Conservation (phyloP, 1,139 yeast genomes). For the Blastobotrys persicus region DNA sequence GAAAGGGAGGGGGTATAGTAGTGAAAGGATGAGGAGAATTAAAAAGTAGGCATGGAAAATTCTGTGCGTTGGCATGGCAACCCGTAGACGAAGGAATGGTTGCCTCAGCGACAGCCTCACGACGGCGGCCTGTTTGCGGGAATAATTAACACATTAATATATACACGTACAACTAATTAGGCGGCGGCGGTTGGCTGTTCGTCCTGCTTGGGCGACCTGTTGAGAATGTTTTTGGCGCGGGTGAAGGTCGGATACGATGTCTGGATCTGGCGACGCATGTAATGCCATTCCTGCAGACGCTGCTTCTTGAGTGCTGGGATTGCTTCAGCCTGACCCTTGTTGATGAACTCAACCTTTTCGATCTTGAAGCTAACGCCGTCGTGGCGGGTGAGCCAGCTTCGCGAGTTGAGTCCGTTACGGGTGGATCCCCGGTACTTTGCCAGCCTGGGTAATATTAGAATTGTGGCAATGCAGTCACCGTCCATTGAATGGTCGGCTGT, state of each 20-base stretch:
- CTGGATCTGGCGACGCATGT: constrained; percentile 7
- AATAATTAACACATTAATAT: constrained; percentile 5
- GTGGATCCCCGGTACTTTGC: constrained; percentile 58
- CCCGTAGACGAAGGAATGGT: background rate
- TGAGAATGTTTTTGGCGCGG: background rate
- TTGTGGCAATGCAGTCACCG: constrained; percentile 65
- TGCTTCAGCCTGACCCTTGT: constrained; percentile 36
- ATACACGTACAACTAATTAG: background rate
- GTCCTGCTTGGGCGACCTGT: constrained; percentile 1
- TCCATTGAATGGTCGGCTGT: constrained; percentile 4
- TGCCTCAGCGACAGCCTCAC: no score
- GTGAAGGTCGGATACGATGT: constrained; percentile 12
- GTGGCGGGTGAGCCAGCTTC: constrained; percentile 67
- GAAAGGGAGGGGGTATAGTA: no score
- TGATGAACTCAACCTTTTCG: constrained; percentile 46
- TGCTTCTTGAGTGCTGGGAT: constrained; percentile 29
- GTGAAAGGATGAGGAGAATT: no score
- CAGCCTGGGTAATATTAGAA: constrained; percentile 68
- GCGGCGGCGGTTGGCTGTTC: background rate
- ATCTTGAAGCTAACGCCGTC: constrained; percentile 68
- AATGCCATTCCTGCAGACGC: constrained; percentile 33
- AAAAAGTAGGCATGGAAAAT: no score
- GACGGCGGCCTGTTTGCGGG: no score
- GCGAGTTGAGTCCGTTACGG: constrained; percentile 66
- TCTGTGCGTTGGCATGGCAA: no score